Evolutionary conservation across 352 stramenopile species (phyloP).

Genomic region (Phytophthora cactorum): DNA sequence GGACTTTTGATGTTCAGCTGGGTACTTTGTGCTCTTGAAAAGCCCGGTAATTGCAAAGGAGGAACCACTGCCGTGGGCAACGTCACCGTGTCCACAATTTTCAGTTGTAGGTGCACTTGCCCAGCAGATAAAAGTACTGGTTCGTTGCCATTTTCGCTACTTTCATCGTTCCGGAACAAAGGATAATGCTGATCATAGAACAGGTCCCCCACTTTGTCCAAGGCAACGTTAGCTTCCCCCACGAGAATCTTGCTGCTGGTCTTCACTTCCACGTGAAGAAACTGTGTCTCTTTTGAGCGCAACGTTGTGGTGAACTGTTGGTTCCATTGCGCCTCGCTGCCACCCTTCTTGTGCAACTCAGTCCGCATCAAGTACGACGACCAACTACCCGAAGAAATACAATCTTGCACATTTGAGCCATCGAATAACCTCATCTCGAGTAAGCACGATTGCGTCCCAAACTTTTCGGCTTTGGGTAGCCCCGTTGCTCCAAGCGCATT

Average conservation of each 20-base stretch:
- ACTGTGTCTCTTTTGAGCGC: conserved; percentile 56
- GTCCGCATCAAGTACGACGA: conserved; percentile 55
- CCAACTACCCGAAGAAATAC: conserved; percentile 5
- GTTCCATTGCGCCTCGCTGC: conserved; percentile 85
- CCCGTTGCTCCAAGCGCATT: conserved; percentile 66
- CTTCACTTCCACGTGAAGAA: conserved; percentile 61
- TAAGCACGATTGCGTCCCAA: conserved; percentile 77
- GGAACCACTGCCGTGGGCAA: conserved; percentile 25
- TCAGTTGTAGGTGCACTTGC: conserved; percentile 74
- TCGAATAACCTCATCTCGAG: conserved; percentile 62
- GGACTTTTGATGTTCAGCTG: conserved; percentile 11
- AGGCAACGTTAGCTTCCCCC: conserved; percentile 56
- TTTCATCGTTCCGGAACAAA: conserved; percentile 44
- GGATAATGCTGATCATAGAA: conserved; percentile 74
- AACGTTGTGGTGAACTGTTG: conserved; percentile 73
- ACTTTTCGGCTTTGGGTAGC: conserved; percentile 74
- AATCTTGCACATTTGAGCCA: conserved; percentile 15
- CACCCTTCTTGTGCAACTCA: conserved; percentile 78
- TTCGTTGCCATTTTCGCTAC: conserved; percentile 14
- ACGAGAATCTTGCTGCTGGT: conserved; percentile 74
- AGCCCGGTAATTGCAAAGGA: conserved; percentile 36
- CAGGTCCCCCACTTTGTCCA: conserved; percentile 48
- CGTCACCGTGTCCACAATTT: conserved; percentile 50
- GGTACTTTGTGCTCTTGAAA: conserved; percentile 6
- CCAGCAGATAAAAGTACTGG: conserved; percentile 38